These are phyloP conservation scores for Halteria grandinella DNA, from an alignment of 73 alveolate genomes.

Conservation along the genomic window DNA sequence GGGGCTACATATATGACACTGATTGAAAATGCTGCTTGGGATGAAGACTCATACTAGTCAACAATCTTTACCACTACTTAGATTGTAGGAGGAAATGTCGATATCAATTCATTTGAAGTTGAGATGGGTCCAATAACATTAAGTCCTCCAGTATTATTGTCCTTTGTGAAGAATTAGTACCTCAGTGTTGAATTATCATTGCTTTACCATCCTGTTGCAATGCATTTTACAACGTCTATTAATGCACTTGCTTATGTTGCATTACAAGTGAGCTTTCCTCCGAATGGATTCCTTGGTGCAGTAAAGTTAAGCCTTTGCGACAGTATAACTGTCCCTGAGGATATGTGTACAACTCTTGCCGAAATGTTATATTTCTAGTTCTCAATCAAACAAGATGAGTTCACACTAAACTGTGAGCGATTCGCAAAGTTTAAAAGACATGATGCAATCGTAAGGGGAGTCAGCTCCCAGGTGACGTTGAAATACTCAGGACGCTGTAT, in stretches of 20 bases:
- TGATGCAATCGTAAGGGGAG: background rate
- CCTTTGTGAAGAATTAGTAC: background rate
- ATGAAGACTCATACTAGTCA: constrained; percentile 4
- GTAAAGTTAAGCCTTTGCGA: background rate
- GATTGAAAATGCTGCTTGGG: too few relatives aligned
- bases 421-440: background rate
- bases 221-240: background rate
- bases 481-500: constrained; percentile 3
- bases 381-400: background rate
- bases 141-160: background rate
- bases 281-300: background rate
- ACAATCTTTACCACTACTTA: background rate
- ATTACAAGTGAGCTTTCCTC: constrained; percentile 14
- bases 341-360: background rate
- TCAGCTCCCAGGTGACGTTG: background rate
- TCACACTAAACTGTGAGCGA: constrained; percentile 21
- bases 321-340: background rate
- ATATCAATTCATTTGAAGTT: background rate
- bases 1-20: too few relatives aligned
- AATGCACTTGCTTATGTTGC: constrained; percentile 7
- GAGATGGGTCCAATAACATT: constrained; percentile 2
- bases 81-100: constrained; percentile 15
- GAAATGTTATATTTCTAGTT: background rate
- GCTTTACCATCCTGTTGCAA: constrained; percentile 4
- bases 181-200: background rate